Percentiles rank a stretch among this genome's conserved stretches.
Conservation (phyloP, 352 stramenopile genomes). For the Thalassiosira ordinaria region DNA sequence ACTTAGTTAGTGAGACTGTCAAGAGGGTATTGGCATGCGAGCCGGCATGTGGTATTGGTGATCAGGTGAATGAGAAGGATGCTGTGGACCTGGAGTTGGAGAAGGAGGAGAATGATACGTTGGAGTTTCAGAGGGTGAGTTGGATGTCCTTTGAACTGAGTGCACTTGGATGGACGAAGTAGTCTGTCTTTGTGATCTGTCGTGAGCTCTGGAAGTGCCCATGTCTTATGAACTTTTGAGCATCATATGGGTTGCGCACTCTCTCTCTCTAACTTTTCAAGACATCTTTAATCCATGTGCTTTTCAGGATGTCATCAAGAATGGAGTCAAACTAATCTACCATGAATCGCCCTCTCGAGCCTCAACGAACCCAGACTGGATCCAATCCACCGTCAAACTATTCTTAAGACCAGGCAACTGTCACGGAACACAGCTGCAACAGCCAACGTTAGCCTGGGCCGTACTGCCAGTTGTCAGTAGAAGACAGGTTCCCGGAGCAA, state of each 20-base stretch:
- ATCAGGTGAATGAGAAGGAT: conserved; percentile 6
- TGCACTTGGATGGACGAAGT: too few species aligned
- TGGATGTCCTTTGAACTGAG: too few species aligned
- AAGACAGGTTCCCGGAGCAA: conserved; percentile 14
- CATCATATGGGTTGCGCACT: too few species aligned
- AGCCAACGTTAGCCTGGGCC: conserved; percentile 48
- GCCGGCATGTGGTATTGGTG: not conserved
- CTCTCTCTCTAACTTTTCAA: too few species aligned
- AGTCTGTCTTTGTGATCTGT: too few species aligned
- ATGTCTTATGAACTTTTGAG: too few species aligned
- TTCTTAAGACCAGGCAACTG: conserved; percentile 49
- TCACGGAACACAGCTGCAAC: conserved; percentile 16
- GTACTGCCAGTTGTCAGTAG: conserved; percentile 40
- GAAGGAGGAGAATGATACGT: conserved; percentile 24
- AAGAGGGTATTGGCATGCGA: not conserved
- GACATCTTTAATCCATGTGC: too few species aligned
- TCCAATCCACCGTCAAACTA: conserved; percentile 51
- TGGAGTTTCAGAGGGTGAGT: conserved; percentile 47
- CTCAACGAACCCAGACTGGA: conserved; percentile 40
- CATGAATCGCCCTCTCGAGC: conserved; percentile 34
- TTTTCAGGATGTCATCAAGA: conserved; percentile 34
- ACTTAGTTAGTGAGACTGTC: not conserved
- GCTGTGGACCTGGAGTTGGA: conserved; percentile 22
- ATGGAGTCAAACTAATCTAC: conserved; percentile 61
- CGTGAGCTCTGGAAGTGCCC: too few species aligned